Evolutionary conservation across 1,284 basidiomycete genomes (phyloP), one percentile per base, ranked within the genome.

Genomic region (Heterobasidion annosum): DNA sequence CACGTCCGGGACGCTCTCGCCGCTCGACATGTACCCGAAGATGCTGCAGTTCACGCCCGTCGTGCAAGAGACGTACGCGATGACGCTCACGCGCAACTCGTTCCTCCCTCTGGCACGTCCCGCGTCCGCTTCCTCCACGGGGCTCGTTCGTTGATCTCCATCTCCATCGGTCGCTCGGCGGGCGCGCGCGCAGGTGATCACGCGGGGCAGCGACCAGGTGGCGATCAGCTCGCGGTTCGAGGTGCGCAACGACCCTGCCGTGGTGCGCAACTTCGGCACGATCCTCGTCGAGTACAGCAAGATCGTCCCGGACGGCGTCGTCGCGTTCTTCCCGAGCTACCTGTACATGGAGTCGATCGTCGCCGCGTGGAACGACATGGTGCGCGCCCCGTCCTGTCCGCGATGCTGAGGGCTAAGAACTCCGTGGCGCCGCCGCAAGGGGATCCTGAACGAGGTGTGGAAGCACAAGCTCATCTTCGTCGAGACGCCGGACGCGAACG

Each of bases 341-440:
- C 82, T 99, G 32, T 99, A 99, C 72, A 99, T 99, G 97, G 97
- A 99, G 72, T 95, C 92, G 37, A 99, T 99, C 60, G 97, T 99
- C 18, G 93, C 94, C 2, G 97, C 97, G 12, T 99, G 97, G 97
- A 98, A 98, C 68, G 97, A 99, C 68, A 99, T 99, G 97, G 93
- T 93, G 64, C 59, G 84, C 16, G 65, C 47, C 35, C 5, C 64
- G 46, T 47, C 34, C 37, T 44, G 45, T 8, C 40, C 25, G 15
- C 43, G 45, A 40, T 25, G 25, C 3, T 5, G 25, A 25, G 25
- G 5, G 25, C 25, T 25, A 4, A 10, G 32, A 8, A 7, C 25
- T 10, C 15, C 59, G 18, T 2, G 18, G 18, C 18, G 18, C 18
- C 25, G 25, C 25, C 4, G 25, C 10, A 61, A 96, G 93, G 97